phyloP scores from a whole-genome alignment of 768 basidiomycete species.

The Pleurotus ostreatus region DNA sequence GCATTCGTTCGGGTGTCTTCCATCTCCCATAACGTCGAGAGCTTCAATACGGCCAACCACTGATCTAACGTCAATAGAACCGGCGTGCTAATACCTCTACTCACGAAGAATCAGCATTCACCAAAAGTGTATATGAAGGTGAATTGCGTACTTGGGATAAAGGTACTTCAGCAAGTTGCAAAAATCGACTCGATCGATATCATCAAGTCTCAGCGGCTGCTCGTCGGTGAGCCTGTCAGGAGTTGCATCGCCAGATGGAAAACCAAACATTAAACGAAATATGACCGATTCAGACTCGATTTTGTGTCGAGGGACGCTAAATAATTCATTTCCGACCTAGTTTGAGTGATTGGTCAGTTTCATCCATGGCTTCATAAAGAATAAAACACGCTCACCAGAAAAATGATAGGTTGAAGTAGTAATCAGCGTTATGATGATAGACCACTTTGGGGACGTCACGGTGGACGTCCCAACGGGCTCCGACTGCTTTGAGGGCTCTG shows the following conservation, averaged over 20 bases:
- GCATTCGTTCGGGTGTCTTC: constrained; percentile 23
- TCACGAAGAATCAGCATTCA: too few relatives aligned
- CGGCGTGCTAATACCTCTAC: too few relatives aligned
- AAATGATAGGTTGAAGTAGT: too few relatives aligned
- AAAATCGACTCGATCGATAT: constrained; percentile 20
- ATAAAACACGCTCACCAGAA: too few relatives aligned
- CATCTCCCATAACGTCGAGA: constrained; percentile 30
- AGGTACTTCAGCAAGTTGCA: constrained; percentile 19
- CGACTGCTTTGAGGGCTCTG: too few relatives aligned
- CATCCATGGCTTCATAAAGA: too few relatives aligned
- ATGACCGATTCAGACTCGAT: constrained; percentile 21
- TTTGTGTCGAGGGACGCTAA: constrained; percentile 22
- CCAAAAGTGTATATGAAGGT: neutral
- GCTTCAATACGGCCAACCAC: constrained; percentile 29
- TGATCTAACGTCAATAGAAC: constrained; percentile 19
- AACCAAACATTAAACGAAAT: constrained; percentile 21
- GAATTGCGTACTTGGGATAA: constrained; percentile 20
- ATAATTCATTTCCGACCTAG: constrained; percentile 23
- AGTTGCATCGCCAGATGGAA: constrained; percentile 13
- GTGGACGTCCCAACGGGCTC: too few relatives aligned
- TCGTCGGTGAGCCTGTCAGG: constrained; percentile 19
- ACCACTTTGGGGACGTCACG: too few relatives aligned
- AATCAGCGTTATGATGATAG: too few relatives aligned
- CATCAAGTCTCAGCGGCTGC: constrained; percentile 20
- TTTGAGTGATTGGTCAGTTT: too few relatives aligned